Evolutionary conservation across 2,329 filamentous ascomycete genomes (phyloP), one percentile per base, ranked within the genome.

Genomic region (Cryoendolithus antarcticus): DNA sequence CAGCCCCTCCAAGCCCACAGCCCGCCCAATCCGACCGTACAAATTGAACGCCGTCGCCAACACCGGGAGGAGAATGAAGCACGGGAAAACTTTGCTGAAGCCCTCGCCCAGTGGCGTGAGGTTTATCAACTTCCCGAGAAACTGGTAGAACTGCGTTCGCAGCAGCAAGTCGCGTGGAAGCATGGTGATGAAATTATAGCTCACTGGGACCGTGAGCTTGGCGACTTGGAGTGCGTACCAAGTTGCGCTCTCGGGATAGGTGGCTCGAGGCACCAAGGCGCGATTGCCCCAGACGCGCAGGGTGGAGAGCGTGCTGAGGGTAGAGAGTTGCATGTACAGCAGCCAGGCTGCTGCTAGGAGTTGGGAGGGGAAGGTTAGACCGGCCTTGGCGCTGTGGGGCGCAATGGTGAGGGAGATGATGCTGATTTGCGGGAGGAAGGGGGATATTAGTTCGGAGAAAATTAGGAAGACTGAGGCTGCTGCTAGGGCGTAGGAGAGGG

Each of bases 261-360:
- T 98, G 56, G 93, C 91, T 41, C 91, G 79, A 43, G 76, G 77
- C 34, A 96, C 89, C 4, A 98, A 70, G 0, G 91, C 89, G 28
- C 91, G 78, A 36, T 93, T 91, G 41, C 91, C 83, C 91, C 91
- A 98, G n/a, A 95, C 86, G 55, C 91, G 93, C 51, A 94, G 85
- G 57, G 94, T 86, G 9, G 81, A 86, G 54, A 98, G 80, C 6
- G 86, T 88, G 41, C 77, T 82, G 37, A 96, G 74, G 4, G 91
- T 86, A 34, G 86, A 86, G 9, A 82, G 71, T 59, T 84, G 93
- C 91, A 98, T 98, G 67, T 98, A 98, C 41, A 88, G 70, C 44
- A 98, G 80, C 91, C 91, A 98, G 9, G 77, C 67, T 2, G 86
- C 80, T 1, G 89, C 83, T 35, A 89, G 80, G 33, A 86, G 60